phyloP scores from a whole-genome alignment of 140 eudicot genomes.

The Stevia rebaudiana region DNA sequence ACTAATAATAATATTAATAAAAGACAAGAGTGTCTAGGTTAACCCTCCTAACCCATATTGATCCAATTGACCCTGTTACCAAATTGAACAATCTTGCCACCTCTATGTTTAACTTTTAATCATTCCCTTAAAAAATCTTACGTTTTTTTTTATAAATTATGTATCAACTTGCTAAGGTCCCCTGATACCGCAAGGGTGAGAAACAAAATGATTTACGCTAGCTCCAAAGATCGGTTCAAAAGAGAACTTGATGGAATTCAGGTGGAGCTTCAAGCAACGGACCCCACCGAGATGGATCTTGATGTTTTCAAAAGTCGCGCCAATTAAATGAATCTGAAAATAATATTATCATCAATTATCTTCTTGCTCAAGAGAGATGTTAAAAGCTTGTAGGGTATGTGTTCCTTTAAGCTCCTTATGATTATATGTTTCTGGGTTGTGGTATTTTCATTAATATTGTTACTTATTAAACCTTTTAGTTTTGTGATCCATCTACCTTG shows the following conservation, averaged over 20 bases:
- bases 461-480: not conserved
- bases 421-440: conserved; percentile 24
- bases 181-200: conserved; percentile 42
- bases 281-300: conserved; percentile 28
- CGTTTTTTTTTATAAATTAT: not conserved
- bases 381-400: conserved; percentile 33
- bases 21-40: not conserved
- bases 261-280: conserved; percentile 31
- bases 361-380: conserved; percentile 25
- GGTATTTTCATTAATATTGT: not conserved
- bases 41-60: not conserved
- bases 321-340: not conserved
- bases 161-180: conserved; percentile 25
- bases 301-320: conserved; percentile 25
- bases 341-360: not conserved
- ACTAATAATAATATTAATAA: too few relatives aligned
- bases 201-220: conserved; percentile 23
- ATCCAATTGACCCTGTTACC: not conserved
- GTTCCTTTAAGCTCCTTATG: conserved; percentile 15
- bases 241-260: conserved; percentile 23
- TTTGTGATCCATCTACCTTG: conserved; percentile 6
- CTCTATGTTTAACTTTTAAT: not conserved
- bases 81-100: not conserved
- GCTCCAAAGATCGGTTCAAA: conserved; percentile 19
- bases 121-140: not conserved